Conservation (phyloP, 2,329 filamentous ascomycete species). For the Verruconis gallopava region DNA sequence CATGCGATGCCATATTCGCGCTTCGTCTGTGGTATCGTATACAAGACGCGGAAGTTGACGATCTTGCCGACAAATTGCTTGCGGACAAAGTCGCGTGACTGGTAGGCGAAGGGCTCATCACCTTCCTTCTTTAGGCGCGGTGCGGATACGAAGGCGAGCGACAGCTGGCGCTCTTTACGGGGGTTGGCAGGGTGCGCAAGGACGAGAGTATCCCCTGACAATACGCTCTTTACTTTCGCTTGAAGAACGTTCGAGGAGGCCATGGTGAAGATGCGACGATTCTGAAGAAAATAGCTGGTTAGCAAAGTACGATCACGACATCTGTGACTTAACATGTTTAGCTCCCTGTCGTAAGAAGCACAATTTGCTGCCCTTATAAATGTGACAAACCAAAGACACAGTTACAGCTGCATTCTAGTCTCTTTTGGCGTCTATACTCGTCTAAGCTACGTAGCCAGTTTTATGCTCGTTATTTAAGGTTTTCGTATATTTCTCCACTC, state of each 20-base stretch:
- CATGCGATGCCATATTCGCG: constrained; percentile 78
- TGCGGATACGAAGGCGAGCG: constrained; percentile 82
- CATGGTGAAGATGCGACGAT: constrained; percentile 1
- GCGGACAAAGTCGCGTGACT: constrained; percentile 86
- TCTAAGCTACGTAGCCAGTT: too few species aligned
- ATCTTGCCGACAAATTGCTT: constrained; percentile 74
- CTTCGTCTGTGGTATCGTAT: constrained; percentile 70
- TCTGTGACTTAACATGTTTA: neutral
- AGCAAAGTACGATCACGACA: neutral
- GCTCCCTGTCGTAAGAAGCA: neutral
- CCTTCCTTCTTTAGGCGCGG: constrained; percentile 78
- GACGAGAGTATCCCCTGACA: constrained; percentile 86
- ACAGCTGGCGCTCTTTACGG: constrained; percentile 70
- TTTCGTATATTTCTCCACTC: too few species aligned
- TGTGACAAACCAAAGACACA: too few species aligned
- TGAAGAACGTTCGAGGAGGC: constrained; percentile 26
- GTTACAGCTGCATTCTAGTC: neutral
- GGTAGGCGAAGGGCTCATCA: constrained; percentile 85
- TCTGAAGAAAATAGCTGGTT: neutral
- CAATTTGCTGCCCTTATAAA: too few species aligned
- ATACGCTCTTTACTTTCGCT: constrained; percentile 79
- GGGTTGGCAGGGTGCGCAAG: constrained; percentile 72
- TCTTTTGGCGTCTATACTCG: neutral
- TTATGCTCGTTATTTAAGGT: too few species aligned
- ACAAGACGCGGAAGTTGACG: constrained; percentile 72